phyloP scores from a whole-genome alignment of 1,139 yeast species.

The Diutina catenulata region DNA sequence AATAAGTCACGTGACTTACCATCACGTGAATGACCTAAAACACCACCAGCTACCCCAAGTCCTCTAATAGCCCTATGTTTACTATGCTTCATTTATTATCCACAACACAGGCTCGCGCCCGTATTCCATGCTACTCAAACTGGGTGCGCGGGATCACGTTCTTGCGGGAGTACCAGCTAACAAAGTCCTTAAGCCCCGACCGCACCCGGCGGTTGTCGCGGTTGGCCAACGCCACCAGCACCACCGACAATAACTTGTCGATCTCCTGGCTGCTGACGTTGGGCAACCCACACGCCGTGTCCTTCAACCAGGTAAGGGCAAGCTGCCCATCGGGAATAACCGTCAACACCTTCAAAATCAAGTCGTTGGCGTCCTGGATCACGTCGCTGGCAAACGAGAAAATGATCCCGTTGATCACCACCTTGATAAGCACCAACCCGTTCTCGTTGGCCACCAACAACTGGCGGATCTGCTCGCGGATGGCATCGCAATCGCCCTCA shows the following conservation, averaged over 20 bases:
- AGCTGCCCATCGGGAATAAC: slow-evolving; percentile 31
- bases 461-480: slow-evolving; percentile 36
- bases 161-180: slow-evolving; percentile 74
- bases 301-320: slow-evolving; percentile 49
- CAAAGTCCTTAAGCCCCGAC: slow-evolving; percentile 59
- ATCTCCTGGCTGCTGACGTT: slow-evolving; percentile 59
- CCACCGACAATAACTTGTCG: slow-evolving; percentile 42
- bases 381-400: slow-evolving; percentile 63
- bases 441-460: slow-evolving; percentile 30
- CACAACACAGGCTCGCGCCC: too few species aligned
- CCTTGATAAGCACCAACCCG: slow-evolving; percentile 46
- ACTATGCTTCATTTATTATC: too few species aligned
- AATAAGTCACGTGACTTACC: too few species aligned
- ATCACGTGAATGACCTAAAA: too few species aligned
- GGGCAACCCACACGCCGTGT: slow-evolving; percentile 44
- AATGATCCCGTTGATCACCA: slow-evolving; percentile 54
- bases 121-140: background rate
- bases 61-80: too few species aligned
- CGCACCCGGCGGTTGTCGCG: slow-evolving; percentile 69
- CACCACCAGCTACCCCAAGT: too few species aligned
- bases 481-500: slow-evolving; percentile 35
- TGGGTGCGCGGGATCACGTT: slow-evolving; percentile 20
- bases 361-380: slow-evolving; percentile 53
- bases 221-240: slow-evolving; percentile 49
- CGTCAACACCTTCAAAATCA: slow-evolving; percentile 54